These are phyloP conservation scores for Orbilia brochopaga DNA, from an alignment of 2,329 filamentous ascomycete species.

Conservation along the genomic window DNA sequence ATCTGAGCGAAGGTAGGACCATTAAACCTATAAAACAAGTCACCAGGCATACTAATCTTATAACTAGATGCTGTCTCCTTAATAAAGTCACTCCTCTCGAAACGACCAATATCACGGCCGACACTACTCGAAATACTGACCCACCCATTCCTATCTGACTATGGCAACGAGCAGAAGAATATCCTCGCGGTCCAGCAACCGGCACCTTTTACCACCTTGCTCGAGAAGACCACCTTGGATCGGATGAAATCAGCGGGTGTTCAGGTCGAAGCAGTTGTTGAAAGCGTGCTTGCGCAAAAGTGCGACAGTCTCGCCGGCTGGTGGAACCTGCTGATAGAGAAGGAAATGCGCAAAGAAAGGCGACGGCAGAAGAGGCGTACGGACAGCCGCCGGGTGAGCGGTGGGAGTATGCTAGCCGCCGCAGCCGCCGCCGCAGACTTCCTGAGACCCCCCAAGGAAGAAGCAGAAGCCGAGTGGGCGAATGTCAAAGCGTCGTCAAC, in stretches of 20 bases:
- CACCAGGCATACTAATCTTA: constrained; percentile 4
- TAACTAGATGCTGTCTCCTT: constrained; percentile 73
- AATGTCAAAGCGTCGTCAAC: constrained; percentile 52
- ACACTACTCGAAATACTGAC: constrained; percentile 81
- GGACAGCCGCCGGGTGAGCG: constrained; percentile 85
- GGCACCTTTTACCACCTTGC: constrained; percentile 78
- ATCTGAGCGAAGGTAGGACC: constrained; percentile 65
- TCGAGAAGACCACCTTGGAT: constrained; percentile 90
- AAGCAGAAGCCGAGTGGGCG: constrained; percentile 49
- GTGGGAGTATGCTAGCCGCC: constrained; percentile 62
- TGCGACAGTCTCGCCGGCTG: constrained; percentile 91
- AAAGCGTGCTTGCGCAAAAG: constrained; percentile 86
- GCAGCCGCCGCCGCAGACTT: constrained; percentile 32
- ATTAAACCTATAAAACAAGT: not conserved
- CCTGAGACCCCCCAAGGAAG: constrained; percentile 43
- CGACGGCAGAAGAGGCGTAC: constrained; percentile 80
- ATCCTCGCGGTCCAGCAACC: constrained; percentile 83
- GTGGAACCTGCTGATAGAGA: constrained; percentile 94
- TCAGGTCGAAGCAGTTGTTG: constrained; percentile 90
- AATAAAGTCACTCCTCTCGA: constrained; percentile 81
- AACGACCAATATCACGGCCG: constrained; percentile 83
- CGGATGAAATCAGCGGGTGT: constrained; percentile 93
- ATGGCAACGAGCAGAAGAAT: constrained; percentile 84
- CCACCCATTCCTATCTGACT: constrained; percentile 84
- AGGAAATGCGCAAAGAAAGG: constrained; percentile 85